A percentile compares a stretch with the other conserved stretches of the same genome.
These are phyloP conservation scores for Emydomyces testavorans DNA, from an alignment of 2,329 filamentous ascomycete genomes.

Conservation along the genomic window DNA sequence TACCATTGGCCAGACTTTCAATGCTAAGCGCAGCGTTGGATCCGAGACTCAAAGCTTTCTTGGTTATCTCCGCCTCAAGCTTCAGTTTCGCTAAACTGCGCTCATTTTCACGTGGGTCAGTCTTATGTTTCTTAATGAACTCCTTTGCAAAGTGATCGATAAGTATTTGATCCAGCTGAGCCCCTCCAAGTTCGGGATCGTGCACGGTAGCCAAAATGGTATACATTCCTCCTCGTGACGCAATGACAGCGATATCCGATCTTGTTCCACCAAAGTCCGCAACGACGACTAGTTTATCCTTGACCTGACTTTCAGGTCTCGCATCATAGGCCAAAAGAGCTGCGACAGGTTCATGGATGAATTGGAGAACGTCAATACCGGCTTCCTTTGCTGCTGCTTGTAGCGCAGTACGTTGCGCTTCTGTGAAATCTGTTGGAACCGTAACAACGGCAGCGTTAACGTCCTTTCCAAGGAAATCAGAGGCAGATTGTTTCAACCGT, in stretches of 20 bases:
- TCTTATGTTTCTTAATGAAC: constrained; percentile 93
- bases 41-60: constrained; percentile 82
- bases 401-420: constrained; percentile 74
- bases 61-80: constrained; percentile 78
- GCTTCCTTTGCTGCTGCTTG: constrained; percentile 66
- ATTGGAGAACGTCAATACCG: constrained; percentile 78
- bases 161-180: constrained; percentile 75
- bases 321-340: constrained; percentile 87
- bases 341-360: constrained; percentile 83
- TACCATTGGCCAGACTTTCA: constrained; percentile 76
- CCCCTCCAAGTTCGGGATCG: constrained; percentile 87
- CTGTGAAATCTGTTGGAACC: constrained; percentile 83
- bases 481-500: constrained; percentile 68
- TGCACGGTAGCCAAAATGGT: constrained; percentile 85
- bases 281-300: constrained; percentile 84
- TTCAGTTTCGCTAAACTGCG: constrained; percentile 83
- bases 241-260: constrained; percentile 81
- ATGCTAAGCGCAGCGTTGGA: constrained; percentile 84
- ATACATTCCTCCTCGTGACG: constrained; percentile 90
- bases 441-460: constrained; percentile 93
- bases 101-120: constrained; percentile 71
- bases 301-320: constrained; percentile 57
- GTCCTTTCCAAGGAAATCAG: constrained; percentile 82
- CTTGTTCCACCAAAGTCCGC: constrained; percentile 87
- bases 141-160: constrained; percentile 98